Evolutionary conservation across 768 basidiomycete species (phyloP), one percentile per base, ranked within the genome.

Genomic region (Serendipita vermifera): DNA sequence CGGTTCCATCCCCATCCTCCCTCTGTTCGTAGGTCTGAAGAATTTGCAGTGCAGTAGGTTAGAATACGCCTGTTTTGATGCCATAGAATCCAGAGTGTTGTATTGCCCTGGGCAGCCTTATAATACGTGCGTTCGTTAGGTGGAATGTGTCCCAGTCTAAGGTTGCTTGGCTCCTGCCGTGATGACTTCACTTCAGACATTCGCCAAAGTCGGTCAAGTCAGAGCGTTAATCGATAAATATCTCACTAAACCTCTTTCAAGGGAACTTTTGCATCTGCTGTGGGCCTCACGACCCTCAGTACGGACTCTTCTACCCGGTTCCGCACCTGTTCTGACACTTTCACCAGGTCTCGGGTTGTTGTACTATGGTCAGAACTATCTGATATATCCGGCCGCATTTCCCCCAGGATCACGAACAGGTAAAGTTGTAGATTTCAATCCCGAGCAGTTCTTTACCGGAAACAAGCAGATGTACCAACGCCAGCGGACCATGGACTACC

Each of bases 371-470:
- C 92, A 97, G 66, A 85, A 83, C 65, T 84, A 78, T 62, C 73
- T 97, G 54, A 93, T 97, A 66, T 97, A 94, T 67, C 92, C 92
- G 0, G 83, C 88, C 15, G 82, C 83, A 5, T 83, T 78, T 46
- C 82, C 87, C 55, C 77, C 81, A 3, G 90, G 90, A 1, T 90
- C 90, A 24, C 73, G 91, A 46, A 82, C 73, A 63, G 77, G 90
- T 87, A n/a, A n/a, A n/a, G n/a, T 57, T 58, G 71, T 62, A n/a
- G 20, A 35, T 26, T 33, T 58, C 48, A 9, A n/a, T 17, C 46
- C 17, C 27, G 24, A 27, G 17, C 26, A 11, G 22, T 27, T 32
- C 56, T 51, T 33, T 53, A 17, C 2, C 33, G 22, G 27, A 27
- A 14, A 31, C 22, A 38, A 43, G 59, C 65, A 85, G 86, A 85